Base-by-base conservation (phyloP, 2,329 filamentous ascomycete genomes). In the Calonectria naviculata region DNA sequence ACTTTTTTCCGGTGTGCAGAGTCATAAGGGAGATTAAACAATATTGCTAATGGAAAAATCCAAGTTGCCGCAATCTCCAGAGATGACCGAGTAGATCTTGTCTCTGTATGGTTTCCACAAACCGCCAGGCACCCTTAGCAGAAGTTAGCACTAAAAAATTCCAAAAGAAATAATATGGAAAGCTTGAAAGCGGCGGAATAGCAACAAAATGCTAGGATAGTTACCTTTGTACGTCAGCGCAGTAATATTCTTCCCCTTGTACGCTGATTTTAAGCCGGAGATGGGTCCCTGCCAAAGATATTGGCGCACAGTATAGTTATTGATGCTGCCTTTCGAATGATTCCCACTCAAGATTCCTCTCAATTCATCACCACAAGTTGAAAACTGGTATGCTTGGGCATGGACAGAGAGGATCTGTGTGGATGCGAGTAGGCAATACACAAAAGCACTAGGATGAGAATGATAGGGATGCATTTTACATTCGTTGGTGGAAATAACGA, bases 261-360 rank as follows among this genome's bases (percentile, higher is more conserved):
- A 47, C n/a, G 9, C 5, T 1, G n/a, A 26, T 5, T 58, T 31
- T 10, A 58, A 34, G 26, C 63, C 63, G 2, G 24, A 44, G 6
- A 66, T 66, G 10, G 28, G n/a, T 8, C 49, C 38, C n/a, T 41
- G 31, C 63, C 63, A 66, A 31, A 46, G 36, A 58, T 58, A 65
- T 34, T 46, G 24, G 15, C 2, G 34, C 17, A 65, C 24, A 10
- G 63, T 65, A 4, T 46, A 24, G 26, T 65, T 56, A 31, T 31
- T 46, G 12, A 65, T 44, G 9, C 19, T 36, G 6, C 28, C 38
- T 29, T 29, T 12, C 2, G 63, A 36, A 15, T 2, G 0, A 12
- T n/a, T 34, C 9, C n/a, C n/a, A 15, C 15, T 17, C 6, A 54
- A 2, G 24, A 54, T 54, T 0, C 13, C 29, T 8, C 15, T 8